These are phyloP conservation scores for Pseudonitzschia delicatissima DNA, from an alignment of 108 stramenopile species.

Conservation along the genomic window DNA sequence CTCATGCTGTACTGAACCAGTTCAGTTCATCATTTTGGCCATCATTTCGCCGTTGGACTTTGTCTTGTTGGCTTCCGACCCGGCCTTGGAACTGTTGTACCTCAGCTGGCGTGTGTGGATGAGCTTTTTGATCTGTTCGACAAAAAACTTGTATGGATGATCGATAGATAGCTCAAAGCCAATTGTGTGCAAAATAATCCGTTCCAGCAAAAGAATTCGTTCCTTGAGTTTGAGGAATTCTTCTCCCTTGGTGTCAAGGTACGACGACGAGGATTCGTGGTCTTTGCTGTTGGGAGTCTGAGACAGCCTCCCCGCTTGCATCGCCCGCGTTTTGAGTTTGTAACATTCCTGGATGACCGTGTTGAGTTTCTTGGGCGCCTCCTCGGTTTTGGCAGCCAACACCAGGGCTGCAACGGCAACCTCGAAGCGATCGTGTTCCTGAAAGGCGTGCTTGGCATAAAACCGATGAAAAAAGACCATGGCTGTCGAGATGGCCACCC, in stretches of 20 bases:
- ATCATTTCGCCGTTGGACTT: slow-evolving; percentile 22
- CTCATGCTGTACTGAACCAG: slow-evolving; percentile 82
- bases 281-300: slow-evolving; percentile 23
- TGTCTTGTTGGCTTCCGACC: neutral
- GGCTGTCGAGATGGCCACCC: slow-evolving; percentile 75
- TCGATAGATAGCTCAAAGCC: slow-evolving; percentile 82
- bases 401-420: slow-evolving; percentile 82
- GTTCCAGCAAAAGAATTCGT: slow-evolving; percentile 75
- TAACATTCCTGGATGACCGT: slow-evolving; percentile 67
- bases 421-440: slow-evolving; percentile 84
- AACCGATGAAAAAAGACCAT: slow-evolving; percentile 91
- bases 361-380: slow-evolving; percentile 80
- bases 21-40: slow-evolving; percentile 59
- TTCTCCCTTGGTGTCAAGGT: slow-evolving; percentile 63
- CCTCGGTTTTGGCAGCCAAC: slow-evolving; percentile 87
- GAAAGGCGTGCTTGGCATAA: slow-evolving; percentile 84
- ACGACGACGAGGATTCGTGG: slow-evolving; percentile 4
- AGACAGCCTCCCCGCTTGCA: slow-evolving; percentile 47
- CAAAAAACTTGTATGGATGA: slow-evolving; percentile 85
- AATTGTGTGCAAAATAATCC: slow-evolving; percentile 86
- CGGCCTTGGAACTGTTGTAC: slow-evolving; percentile 17
- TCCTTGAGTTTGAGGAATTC: slow-evolving; percentile 82
- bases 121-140: slow-evolving; percentile 58
- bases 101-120: slow-evolving; percentile 51
- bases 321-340: slow-evolving; percentile 52